Base-by-base conservation (phyloP, 305 asterid species). In the Rubia occidens region DNA sequence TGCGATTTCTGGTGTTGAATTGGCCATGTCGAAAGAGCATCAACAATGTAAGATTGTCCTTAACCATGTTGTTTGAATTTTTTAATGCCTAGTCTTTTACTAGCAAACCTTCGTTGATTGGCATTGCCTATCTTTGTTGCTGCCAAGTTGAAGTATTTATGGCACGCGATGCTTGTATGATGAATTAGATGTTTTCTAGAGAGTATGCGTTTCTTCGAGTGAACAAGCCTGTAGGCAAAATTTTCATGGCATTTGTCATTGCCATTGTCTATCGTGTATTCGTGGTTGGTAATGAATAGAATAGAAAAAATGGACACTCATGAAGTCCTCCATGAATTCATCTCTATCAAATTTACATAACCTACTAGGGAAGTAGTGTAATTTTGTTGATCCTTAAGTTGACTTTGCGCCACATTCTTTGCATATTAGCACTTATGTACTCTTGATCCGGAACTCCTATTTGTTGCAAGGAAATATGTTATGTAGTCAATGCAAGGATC, bases 1-100 rank as follows among this genome's bases (percentile, higher is more conserved):
- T 37, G 98, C 98, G 2, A 95, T 91, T 74, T 91, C 98, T 74
- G 98, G 98, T 59, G 78, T 91, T 32, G 98, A 89, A 79, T 69
- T 89, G 77, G 87, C 94, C 21, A 73, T 81, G 83, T 81, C 70
- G 15, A 87, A 81, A 78, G 92, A 85, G 77, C 95, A 89, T 78
- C 96, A 88, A 77, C 79, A 83, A 69, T 89, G 98, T 91, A 83
- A 82, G 91, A 69, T 75, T 18, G 43, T 37, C 49, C 39, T 32
- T 44, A n/a, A 53, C 56, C 42, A 53, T 68, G 8, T 49, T 26
- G 44, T 24, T 39, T 20, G 4, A 9, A 21, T 0, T 53, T 0
- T 63, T n/a, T 17, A 37, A 3, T 3, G 21, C 9, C 2, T 11
- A 26, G 0, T 0, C 18, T n/a, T 65, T 65, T 37, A 2, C 69